Evolutionary conservation across 257 asterid genomes (phyloP), one percentile per base, ranked within the genome.

Genomic region (Solanum gracilifrons): DNA sequence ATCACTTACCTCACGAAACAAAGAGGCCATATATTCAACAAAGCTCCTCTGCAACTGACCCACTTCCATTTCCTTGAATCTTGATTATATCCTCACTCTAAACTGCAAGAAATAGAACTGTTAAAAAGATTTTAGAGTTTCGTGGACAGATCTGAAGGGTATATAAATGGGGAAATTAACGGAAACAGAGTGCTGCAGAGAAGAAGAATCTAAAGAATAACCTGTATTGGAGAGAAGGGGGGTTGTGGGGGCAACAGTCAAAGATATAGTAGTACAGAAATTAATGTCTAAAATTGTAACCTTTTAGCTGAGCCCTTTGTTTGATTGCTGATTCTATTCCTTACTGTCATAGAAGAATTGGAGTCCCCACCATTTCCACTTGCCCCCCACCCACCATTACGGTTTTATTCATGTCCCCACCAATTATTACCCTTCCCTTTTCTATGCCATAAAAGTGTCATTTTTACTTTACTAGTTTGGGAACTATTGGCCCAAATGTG

Each of bases 11-110:
- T 95, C 98, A 66, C 90, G 92, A 87, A 91, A 93, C 79, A 96
- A 89, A 87, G 93, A 90, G 37, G 82, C 66, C 32, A 88, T 66
- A 80, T 92, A 94, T 36, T 95, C 98, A 91, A 91, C 80, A 90
- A 92, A 95, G 77, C 91, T 93, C 91, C 94, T 91, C 90, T 95
- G 98, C 95, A 96, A 83, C 88, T 90, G 95, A 85, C 48, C 89
- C 88, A 93, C 90, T 82, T 94, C 97, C 98, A 95, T 96, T 74
- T 10, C 86, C 73, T 29, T 68, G 55, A 23, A 23, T 84, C 79
- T 84, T 33, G 82, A 69, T 43, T 51, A 51, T 51, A 0, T 51
- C 62, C 62, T 15, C 60, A 48, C 60, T 15, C 60, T 15, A 27
- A 25, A 79, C 85, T 43, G 66, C 85, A 43, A 43, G 35, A 76